A percentile compares a stretch with the other conserved stretches of the same genome.
Evolutionary conservation across 2,329 filamentous ascomycete genomes (phyloP).

Genomic region (Immersiporthe knoxdaviesiana): DNA sequence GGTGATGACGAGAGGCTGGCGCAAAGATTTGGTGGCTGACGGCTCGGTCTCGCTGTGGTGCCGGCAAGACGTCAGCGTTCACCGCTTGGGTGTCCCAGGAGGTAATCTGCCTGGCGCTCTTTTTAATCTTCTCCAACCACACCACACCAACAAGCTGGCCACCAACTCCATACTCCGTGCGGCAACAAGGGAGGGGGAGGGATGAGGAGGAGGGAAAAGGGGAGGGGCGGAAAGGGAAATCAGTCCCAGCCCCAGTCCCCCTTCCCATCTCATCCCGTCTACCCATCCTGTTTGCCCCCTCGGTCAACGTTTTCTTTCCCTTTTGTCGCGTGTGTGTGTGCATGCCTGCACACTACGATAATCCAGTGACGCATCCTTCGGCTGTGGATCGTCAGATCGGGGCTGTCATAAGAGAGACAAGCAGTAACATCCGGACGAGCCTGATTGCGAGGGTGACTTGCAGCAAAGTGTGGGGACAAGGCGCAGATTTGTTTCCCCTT

Average conservation of each 20-base stretch:
- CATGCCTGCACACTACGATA: neutral
- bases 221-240: too few relatives aligned
- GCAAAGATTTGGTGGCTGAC: neutral
- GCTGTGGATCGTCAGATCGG: conserved; percentile 20
- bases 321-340: neutral
- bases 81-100: conserved; percentile 2
- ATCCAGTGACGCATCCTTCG: conserved; percentile 4
- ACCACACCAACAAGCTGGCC: neutral
- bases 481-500: conserved; percentile 16
- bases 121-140: conserved; percentile 8
- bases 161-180: neutral
- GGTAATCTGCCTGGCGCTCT: neutral
- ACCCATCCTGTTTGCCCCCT: neutral
- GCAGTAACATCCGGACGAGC: conserved; percentile 20
- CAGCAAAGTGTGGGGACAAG: conserved; percentile 3
- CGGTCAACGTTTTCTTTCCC: neutral
- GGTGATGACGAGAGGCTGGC: conserved; percentile 4
- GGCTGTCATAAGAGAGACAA: conserved; percentile 20
- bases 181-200: neutral
- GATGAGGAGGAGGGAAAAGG: neutral
- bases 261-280: neutral
- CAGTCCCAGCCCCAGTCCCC: neutral
- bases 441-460: conserved; percentile 17
- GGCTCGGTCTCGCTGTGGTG: neutral
- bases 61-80: conserved; percentile 1